A percentile compares a stretch with the other conserved stretches of the same genome.
Conservation (phyloP, 805 yeast genomes). For the Debaryomyces tyrocola region DNA sequence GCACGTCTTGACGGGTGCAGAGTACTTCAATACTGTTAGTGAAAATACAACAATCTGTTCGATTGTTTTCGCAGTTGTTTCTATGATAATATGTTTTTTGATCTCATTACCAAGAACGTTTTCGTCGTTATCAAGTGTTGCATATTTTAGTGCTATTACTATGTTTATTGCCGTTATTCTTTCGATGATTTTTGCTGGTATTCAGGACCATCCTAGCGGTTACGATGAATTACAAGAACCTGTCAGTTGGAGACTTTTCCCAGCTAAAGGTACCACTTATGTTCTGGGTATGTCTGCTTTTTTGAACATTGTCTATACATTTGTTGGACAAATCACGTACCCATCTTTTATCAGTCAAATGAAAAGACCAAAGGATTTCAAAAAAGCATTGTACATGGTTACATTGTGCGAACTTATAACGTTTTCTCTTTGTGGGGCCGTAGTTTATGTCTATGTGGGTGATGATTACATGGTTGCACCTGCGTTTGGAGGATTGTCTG, state of each 20-base stretch:
- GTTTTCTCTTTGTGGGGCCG: conserved; percentile 56
- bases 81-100: conserved; percentile 49
- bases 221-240: conserved; percentile 34
- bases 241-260: conserved; percentile 49
- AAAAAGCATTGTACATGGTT: conserved; percentile 54
- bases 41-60: conserved; percentile 49
- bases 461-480: conserved; percentile 55
- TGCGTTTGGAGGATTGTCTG: conserved; percentile 53
- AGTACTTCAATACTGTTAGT: conserved; percentile 55
- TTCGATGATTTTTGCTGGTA: conserved; percentile 53
- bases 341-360: conserved; percentile 63
- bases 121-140: conserved; percentile 50
- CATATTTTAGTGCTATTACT: conserved; percentile 53
- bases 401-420: conserved; percentile 50
- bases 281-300: conserved; percentile 56
- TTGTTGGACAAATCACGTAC: conserved; percentile 64
- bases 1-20: conserved; percentile 61
- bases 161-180: conserved; percentile 58
- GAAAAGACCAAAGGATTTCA: conserved; percentile 57
- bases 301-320: conserved; percentile 60
- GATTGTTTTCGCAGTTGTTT: conserved; percentile 51
- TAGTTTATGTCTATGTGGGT: conserved; percentile 60
- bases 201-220: conserved; percentile 48
- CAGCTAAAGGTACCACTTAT: conserved; percentile 51
- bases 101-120: conserved; percentile 59